Evolutionary conservation across 768 basidiomycete species (phyloP).

Genomic region (Kwoniella dendrophila): DNA sequence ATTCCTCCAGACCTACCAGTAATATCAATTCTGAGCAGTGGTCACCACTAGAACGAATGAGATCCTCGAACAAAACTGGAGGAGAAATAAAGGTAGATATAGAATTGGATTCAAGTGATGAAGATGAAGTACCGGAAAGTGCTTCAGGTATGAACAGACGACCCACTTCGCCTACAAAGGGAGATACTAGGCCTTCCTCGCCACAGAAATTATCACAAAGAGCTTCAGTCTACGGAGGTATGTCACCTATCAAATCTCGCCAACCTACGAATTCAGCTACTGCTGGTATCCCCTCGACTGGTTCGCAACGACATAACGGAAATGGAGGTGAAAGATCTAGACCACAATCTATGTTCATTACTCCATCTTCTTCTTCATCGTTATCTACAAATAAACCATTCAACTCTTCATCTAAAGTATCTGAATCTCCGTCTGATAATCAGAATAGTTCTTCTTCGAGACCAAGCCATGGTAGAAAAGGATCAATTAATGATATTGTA

Average conservation of each 20-base stretch:
- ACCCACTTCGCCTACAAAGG: constrained; percentile 6
- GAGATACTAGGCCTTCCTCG: neutral
- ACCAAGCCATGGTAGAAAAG: constrained; percentile 40
- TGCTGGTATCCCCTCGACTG: constrained; percentile 2
- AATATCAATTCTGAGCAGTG: constrained; percentile 34
- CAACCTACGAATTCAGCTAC: constrained; percentile 20
- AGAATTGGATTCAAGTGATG: constrained; percentile 43
- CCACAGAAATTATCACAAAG: constrained; percentile 9
- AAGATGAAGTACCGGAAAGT: constrained; percentile 44
- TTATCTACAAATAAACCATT: constrained; percentile 8
- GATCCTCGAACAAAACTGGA: neutral
- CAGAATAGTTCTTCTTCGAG: constrained; percentile 1
- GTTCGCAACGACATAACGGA: neutral
- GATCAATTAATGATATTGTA: constrained; percentile 52
- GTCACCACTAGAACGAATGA: constrained; percentile 30
- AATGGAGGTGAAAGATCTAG: constrained; percentile 18
- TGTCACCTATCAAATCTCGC: constrained; percentile 9
- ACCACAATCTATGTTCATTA: constrained; percentile 42
- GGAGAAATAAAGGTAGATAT: constrained; percentile 3
- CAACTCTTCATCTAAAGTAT: constrained; percentile 5
- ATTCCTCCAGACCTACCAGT: constrained; percentile 17
- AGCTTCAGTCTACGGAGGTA: constrained; percentile 13
- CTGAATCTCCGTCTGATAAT: constrained; percentile 7
- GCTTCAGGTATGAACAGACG: constrained; percentile 22
- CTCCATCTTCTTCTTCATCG: constrained; percentile 18